phyloP scores from a whole-genome alignment of 2,329 filamentous ascomycete genomes.

The Aspergillus caelatus region DNA sequence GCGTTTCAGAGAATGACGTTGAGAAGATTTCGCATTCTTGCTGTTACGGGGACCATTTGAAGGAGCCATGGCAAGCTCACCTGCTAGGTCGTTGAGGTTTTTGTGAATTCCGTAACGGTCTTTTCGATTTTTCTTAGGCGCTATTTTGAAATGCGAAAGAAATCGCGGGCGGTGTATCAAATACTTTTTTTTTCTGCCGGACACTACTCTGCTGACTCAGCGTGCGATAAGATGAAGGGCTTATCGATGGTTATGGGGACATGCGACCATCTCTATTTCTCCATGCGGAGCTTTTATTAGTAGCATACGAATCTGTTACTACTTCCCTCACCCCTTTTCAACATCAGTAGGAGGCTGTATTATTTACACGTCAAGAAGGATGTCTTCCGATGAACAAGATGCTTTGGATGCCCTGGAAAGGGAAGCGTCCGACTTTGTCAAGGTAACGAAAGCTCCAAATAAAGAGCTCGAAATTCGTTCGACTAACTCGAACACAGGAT shows the following conservation, averaged over 20 bases:
- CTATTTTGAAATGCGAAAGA: constrained; percentile 13
- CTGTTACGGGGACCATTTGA: constrained; percentile 28
- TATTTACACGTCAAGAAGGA: constrained; percentile 27
- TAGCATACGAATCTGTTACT: not conserved
- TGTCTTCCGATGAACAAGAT: constrained; percentile 69
- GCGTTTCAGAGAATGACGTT: constrained; percentile 44
- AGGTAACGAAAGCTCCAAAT: constrained; percentile 50
- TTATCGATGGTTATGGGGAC: constrained; percentile 14
- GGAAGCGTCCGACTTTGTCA: constrained; percentile 88
- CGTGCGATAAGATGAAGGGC: constrained; percentile 33
- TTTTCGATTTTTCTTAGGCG: constrained; percentile 6
- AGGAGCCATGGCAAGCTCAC: constrained; percentile 36
- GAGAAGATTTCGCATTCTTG: constrained; percentile 32
- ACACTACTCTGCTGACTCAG: constrained; percentile 37
- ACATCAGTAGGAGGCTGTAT: too few relatives aligned
- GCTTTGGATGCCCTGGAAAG: constrained; percentile 79
- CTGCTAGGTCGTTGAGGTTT: constrained; percentile 15
- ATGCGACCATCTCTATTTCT: constrained; percentile 5
- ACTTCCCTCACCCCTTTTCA: not conserved
- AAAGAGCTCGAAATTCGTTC: not conserved
- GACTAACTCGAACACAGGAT: constrained; percentile 61
- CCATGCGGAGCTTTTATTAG: not conserved
- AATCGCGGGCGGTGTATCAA: constrained; percentile 27
- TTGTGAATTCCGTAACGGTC: constrained; percentile 16
- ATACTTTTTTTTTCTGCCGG: constrained; percentile 35